Percentiles rank a stretch among this genome's conserved stretches.
Conservation (phyloP, 495 filamentous ascomycete species). For the Pseudoneurospora amorphoporcata region DNA sequence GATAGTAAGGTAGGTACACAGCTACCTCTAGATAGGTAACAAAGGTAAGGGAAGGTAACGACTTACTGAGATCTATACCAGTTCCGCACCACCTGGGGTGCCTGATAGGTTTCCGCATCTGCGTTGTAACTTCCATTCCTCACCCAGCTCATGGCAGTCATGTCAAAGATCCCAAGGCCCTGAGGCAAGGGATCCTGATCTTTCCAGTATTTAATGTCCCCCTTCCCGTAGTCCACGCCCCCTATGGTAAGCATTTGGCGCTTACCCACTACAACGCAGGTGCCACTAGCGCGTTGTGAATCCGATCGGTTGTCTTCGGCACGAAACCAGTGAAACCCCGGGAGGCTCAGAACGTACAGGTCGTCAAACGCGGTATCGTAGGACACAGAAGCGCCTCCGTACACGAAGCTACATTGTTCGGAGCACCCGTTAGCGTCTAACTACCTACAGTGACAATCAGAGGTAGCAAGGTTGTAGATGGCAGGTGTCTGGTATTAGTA, state of each 20-base stretch:
- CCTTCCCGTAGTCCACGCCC: background rate
- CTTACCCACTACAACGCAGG: conserved; percentile 25
- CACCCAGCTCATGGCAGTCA: conserved; percentile 28
- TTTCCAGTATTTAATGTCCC: conserved; percentile 12
- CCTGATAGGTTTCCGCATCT: conserved; percentile 25
- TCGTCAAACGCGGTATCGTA: conserved; percentile 12
- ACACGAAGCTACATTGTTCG: conserved; percentile 20
- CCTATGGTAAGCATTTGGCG: conserved; percentile 32
- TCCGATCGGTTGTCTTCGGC: conserved; percentile 10
- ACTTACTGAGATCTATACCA: conserved; percentile 20
- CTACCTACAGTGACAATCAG: background rate
- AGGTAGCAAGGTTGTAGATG: too few species aligned
- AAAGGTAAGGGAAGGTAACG: too few species aligned
- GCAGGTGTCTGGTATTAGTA: background rate
- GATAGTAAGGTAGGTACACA: background rate
- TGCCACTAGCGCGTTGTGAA: conserved; percentile 17
- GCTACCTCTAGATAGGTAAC: too few species aligned
- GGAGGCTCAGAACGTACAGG: conserved; percentile 33
- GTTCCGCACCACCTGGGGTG: conserved; percentile 15
- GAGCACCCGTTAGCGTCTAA: background rate
- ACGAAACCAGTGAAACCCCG: conserved; percentile 33
- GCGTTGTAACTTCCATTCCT: conserved; percentile 24
- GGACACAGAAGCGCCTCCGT: conserved; percentile 18
- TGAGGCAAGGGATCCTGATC: conserved; percentile 28
- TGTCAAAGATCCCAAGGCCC: conserved; percentile 32